Percentiles rank a stretch among this genome's conserved stretches.
Evolutionary conservation across 2,329 filamentous ascomycete species (phyloP).

Genomic region (Falciphora oryzae): DNA sequence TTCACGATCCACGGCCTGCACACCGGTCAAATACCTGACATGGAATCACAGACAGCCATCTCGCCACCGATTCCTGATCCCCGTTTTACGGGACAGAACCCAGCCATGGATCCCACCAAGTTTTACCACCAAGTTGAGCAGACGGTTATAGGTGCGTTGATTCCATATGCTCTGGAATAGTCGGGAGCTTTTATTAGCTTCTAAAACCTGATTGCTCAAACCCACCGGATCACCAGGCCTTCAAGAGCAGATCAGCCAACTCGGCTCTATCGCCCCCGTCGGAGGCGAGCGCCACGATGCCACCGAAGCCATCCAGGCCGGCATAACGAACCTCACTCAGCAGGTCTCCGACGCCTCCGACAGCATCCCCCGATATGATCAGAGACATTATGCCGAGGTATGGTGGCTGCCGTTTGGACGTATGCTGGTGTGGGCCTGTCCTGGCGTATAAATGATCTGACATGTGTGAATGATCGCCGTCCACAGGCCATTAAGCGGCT

Average conservation of each 20-base stretch:
- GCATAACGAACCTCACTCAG: conserved; percentile 73
- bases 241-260: conserved; percentile 66
- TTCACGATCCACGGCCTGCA: not conserved
- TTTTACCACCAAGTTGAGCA: conserved; percentile 9
- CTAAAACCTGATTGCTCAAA: not conserved
- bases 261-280: conserved; percentile 55
- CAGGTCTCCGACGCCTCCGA: conserved; percentile 79
- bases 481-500: conserved; percentile 70
- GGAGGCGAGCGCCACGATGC: conserved; percentile 75
- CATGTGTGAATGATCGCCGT: not conserved
- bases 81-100: not conserved
- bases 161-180: not conserved
- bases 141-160: conserved; percentile 4
- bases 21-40: not conserved
- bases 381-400: conserved; percentile 78
- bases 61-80: not conserved
- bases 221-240: conserved; percentile 48
- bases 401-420: conserved; percentile 9
- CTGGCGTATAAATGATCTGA: not conserved
- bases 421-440: not conserved
- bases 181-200: not conserved
- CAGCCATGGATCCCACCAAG: conserved; percentile 4
- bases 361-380: conserved; percentile 83
- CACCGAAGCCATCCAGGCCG: conserved; percentile 71
- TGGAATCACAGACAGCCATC: not conserved